Conservation (phyloP, 257 asterid genomes). For the Solanum tacnaense region DNA sequence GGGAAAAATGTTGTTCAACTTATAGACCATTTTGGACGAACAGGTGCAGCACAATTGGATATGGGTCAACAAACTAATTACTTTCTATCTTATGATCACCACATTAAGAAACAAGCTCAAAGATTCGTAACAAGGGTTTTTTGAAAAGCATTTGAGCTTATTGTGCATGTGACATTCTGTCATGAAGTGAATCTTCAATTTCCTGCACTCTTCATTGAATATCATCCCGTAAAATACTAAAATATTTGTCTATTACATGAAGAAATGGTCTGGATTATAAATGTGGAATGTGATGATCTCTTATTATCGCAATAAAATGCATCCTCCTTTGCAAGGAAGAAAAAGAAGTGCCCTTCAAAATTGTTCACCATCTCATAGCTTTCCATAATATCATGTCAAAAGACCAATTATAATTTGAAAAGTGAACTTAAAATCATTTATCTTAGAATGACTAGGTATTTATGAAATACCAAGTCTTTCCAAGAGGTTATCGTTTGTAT, state of each 20-base stretch:
- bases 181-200: not conserved
- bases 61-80: not conserved
- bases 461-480: not conserved
- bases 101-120: not conserved
- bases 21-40: not conserved
- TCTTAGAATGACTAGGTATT: not conserved
- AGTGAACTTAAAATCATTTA: not conserved
- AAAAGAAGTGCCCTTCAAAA: not conserved
- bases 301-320: not conserved
- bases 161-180: not conserved
- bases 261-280: not conserved
- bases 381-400: not conserved
- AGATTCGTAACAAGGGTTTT: not conserved
- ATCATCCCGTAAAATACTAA: not conserved
- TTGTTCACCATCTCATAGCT: not conserved
- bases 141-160: not conserved
- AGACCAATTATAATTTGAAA: not conserved
- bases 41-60: not conserved
- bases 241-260: not conserved
- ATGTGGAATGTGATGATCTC: not conserved
- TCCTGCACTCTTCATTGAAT: not conserved
- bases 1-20: not conserved
- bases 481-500: not conserved
- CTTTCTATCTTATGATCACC: not conserved
- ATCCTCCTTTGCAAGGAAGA: not conserved